Evolutionary conservation across 306 rosid species (phyloP).

Genomic region (Cucurbita pepo): DNA sequence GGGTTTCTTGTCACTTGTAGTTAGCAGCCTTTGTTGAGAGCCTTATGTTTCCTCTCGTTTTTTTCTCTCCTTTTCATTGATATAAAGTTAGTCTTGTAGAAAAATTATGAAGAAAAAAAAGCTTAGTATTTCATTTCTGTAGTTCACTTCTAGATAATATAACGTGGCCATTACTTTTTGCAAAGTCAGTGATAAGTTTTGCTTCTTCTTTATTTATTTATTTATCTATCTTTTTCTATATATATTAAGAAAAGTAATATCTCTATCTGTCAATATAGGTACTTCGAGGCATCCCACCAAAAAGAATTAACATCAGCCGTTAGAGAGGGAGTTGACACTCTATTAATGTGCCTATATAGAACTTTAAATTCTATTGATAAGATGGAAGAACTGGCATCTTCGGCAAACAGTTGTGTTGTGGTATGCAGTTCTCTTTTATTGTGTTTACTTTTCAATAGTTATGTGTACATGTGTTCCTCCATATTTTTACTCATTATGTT

Average conservation of each 20-base stretch:
- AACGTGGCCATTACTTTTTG: not conserved
- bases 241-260: not conserved
- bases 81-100: no score
- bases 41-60: no score
- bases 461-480: not conserved
- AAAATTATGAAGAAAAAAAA: not conserved
- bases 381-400: conserved; percentile 88
- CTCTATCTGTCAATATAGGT: conserved; percentile 32
- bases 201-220: not conserved
- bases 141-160: not conserved
- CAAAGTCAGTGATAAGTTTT: not conserved
- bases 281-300: conserved; percentile 65
- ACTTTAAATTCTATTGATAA: conserved; percentile 56
- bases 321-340: conserved; percentile 86
- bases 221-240: not conserved
- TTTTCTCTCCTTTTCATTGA: no score
- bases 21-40: no score
- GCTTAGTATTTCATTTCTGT: not conserved
- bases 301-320: conserved; percentile 40
- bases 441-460: not conserved
- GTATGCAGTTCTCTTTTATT: conserved; percentile 32
- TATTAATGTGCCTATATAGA: conserved; percentile 81
- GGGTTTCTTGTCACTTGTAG: no score
- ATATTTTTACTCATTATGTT: not conserved
- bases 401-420: conserved; percentile 78